phyloP scores from a whole-genome alignment of 139 green algal genomes.

The Astrephomene gubernaculifera region DNA sequence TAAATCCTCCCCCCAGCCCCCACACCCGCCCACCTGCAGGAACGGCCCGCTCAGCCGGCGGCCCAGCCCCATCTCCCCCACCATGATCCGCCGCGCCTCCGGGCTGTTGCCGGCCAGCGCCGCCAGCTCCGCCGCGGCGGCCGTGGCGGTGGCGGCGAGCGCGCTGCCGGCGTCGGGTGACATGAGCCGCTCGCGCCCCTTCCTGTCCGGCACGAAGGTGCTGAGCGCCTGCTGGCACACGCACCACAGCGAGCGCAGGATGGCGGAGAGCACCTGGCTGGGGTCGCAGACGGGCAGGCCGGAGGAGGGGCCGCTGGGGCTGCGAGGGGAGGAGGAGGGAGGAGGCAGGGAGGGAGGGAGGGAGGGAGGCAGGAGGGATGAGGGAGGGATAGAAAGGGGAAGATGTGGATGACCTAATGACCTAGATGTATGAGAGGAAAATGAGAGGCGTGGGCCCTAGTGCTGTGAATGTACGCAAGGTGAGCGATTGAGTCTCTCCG shows the following conservation, averaged over 20 bases:
- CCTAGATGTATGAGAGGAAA: too few relatives aligned
- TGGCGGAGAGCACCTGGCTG: conserved; percentile 21
- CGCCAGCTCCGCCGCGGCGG: conserved; percentile 36
- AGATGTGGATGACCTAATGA: too few relatives aligned
- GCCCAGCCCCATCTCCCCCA: not conserved
- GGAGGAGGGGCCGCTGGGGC: conserved; percentile 15
- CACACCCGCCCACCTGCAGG: conserved; percentile 20
- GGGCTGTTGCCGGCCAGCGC: not conserved
- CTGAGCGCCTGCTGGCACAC: conserved; percentile 5
- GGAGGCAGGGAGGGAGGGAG: not conserved
- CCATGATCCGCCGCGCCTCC: not conserved
- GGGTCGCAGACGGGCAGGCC: not conserved
- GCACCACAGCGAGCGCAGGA: conserved; percentile 29
- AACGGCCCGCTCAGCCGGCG: conserved; percentile 2
- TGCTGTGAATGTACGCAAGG: too few relatives aligned
- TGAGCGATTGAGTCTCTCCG: too few relatives aligned
- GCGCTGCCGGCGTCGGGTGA: not conserved
- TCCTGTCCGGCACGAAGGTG: conserved; percentile 11
- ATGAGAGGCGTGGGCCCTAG: too few relatives aligned
- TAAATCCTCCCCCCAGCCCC: too few relatives aligned
- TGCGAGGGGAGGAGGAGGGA: not conserved
- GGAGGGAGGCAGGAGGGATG: not conserved
- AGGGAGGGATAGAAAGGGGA: not conserved
- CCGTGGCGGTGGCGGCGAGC: conserved; percentile 14
- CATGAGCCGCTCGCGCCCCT: conserved; percentile 16